Base-by-base conservation (phyloP, 2,329 filamentous ascomycete genomes). In the Orbilia ellipsospora region DNA sequence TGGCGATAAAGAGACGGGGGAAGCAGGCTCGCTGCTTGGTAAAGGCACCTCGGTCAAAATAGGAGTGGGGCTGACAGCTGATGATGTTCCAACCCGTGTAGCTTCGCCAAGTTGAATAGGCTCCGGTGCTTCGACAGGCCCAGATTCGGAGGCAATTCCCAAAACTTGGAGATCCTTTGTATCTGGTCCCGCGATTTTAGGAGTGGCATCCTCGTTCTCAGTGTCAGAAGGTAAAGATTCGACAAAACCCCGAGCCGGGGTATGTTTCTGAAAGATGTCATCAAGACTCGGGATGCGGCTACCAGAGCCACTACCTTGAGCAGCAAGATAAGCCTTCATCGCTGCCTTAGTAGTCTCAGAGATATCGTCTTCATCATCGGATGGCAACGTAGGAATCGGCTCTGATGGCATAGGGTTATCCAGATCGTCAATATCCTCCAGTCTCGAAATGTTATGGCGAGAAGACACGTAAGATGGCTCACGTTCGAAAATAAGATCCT, bases 141-240 rank as follows among this genome's bases (percentile, higher is more conserved):
- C 48, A 2, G 40, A 28, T 20, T 65, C 20, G 6, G 65, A 7
- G 0, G 42, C 52, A 31, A 18, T 15, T 31, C 60, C 45, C n/a
- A 42, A 48, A 28, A 56, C 59, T 8, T 61, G 44, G 7, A 61
- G 10, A 15, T n/a, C 45, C 15, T 13, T 36, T 10, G 50, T 36
- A 7, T 42, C 18, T 18, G 42, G 23, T 2, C 51, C 50, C n/a
- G 16, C 8, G 8, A 51, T 36, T 42, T 5, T 36, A 48, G 50
- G 65, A 8, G 42, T 20, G n/a, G 57, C n/a, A n/a, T 60, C 48
- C 48, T 62, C 56, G 26, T 63, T 61, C 55, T 57, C 73, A 2
- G 31, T 59, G 40, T 77, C 73, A 16, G 66, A 77, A 12, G 66
- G 51, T 13, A 77, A 44, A 23, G 73, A 77, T 36, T 57, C 54